These are phyloP conservation scores for Fusarium cyanostomum DNA, from an alignment of 2,329 filamentous ascomycete species.

Conservation along the genomic window DNA sequence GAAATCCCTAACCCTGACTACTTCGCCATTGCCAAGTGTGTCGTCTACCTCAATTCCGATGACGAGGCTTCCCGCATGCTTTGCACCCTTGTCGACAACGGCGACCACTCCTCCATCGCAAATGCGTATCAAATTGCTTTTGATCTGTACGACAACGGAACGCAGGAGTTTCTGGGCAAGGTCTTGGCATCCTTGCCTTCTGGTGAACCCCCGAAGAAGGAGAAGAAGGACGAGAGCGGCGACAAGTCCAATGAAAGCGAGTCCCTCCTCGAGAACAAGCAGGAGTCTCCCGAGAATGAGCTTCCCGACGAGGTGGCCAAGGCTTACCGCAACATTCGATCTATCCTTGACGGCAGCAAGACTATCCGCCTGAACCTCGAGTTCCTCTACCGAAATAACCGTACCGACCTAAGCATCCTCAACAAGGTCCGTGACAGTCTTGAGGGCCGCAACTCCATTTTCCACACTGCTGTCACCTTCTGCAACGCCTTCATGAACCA, in stretches of 20 bases:
- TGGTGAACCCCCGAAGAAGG: constrained; percentile 54
- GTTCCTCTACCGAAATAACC: constrained; percentile 95
- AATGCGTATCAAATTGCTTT: constrained; percentile 98
- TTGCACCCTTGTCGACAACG: constrained; percentile 80
- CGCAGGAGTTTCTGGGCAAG: constrained; percentile 93
- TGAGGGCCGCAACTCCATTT: constrained; percentile 96
- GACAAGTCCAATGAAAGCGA: constrained; percentile 57
- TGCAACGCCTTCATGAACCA: constrained; percentile 99
- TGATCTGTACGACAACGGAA: constrained; percentile 97
- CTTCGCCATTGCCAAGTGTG: constrained; percentile 97
- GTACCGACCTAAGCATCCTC: constrained; percentile 87
- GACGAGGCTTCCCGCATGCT: constrained; percentile 90
- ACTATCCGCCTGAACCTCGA: constrained; percentile 95
- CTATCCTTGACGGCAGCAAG: constrained; percentile 85
- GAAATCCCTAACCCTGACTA: constrained; percentile 94
- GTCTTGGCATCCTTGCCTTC: constrained; percentile 83
- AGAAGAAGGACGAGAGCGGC: constrained; percentile 55
- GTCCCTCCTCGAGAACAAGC: constrained; percentile 59
- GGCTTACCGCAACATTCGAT: constrained; percentile 70
- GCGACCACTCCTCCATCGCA: constrained; percentile 79
- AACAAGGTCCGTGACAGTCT: constrained; percentile 97
- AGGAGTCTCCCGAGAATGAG: constrained; percentile 64
- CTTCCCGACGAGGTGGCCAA: constrained; percentile 63
- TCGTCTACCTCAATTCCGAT: constrained; percentile 93
- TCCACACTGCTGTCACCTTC: constrained; percentile 96